Base-by-base conservation (phyloP, 2,329 filamentous ascomycete genomes). In the Colletotrichum liriopes region DNA sequence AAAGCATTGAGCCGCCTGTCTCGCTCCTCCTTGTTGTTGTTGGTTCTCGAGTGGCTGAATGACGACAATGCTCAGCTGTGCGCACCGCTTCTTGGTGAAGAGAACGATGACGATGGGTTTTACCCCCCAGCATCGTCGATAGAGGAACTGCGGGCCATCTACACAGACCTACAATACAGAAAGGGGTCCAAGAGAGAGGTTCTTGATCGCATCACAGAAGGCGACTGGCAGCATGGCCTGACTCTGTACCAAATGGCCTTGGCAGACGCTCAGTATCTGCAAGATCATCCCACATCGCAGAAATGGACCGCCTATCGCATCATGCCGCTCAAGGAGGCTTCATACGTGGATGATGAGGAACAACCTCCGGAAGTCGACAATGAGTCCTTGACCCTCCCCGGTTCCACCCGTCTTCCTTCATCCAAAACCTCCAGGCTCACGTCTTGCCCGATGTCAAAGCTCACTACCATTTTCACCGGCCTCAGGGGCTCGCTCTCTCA, bases 371-470 rank as follows among this genome's bases (percentile, higher is more conserved):
- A 80, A 12, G 79, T 84, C 51, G 85, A 90, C 77, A 81, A 82
- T 59, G 79, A 83, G 74, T 84, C 85, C 8, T 80, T 91, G 41
- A 78, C 80, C 4, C 83, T 92, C 60, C 94, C 14, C 91, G 92
- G 20, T 94, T 96, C 77, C 93, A 97, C 77, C 93, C 94, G 1
- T 90, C 93, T 5, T 93, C 92, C 0, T 97, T 97, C 80, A 85
- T 97, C 47, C 89, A 90, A 74, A 93, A 92, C 75, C 88, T 98
- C 2, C 93, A 95, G 75, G 86, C 86, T 51, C 92, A 95, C 78
- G 88, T 95, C 23, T 86, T 94, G 1, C 93, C 94, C 1, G 88
- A 96, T 71, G 89, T 95, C 76, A 97, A 96, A 81, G 93, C 93
- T 6, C 93, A 97, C 81, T 96, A 94, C 80, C 92, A 94, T 76